Evolutionary conservation across 176 grass and related monocot genomes (phyloP).

Genomic region (Aegilops tauschii): DNA sequence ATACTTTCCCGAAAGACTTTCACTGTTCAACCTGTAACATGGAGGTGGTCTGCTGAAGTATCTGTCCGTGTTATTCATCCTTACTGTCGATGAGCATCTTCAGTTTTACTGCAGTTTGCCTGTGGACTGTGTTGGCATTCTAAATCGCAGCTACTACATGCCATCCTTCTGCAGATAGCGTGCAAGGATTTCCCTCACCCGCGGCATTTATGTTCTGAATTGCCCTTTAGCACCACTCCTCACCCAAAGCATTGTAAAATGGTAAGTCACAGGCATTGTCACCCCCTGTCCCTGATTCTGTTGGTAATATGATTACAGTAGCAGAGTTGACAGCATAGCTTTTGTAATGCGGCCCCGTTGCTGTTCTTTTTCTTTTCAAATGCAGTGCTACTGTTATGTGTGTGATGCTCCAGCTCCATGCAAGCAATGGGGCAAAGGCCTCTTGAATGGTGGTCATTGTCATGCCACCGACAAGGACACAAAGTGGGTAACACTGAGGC

Average conservation of each 20-base stretch:
- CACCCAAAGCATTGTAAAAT: conserved; percentile 66
- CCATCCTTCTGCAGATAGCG: conserved; percentile 44
- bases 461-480: conserved; percentile 74
- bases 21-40: too few relatives aligned
- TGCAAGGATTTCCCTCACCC: conserved; percentile 90
- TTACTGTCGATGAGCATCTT: neutral
- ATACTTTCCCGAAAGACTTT: neutral
- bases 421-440: conserved; percentile 58
- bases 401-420: conserved; percentile 86
- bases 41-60: too few relatives aligned
- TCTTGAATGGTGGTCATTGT: conserved; percentile 48
- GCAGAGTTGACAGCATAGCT: too few relatives aligned
- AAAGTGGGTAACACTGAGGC: conserved; percentile 56
- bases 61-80: neutral
- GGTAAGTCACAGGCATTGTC: conserved; percentile 38
- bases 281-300: neutral
- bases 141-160: neutral
- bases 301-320: neutral
- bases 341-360: neutral
- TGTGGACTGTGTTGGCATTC: neutral
- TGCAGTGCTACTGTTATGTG: conserved; percentile 97
- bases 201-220: conserved; percentile 72
- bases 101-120: neutral
- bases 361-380: conserved; percentile 25
- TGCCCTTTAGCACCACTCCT: conserved; percentile 61